Evolutionary conservation across 108 stramenopile genomes (phyloP), one percentile per base, ranked within the genome.

Genomic region (Pseudonitzschia multiseries): DNA sequence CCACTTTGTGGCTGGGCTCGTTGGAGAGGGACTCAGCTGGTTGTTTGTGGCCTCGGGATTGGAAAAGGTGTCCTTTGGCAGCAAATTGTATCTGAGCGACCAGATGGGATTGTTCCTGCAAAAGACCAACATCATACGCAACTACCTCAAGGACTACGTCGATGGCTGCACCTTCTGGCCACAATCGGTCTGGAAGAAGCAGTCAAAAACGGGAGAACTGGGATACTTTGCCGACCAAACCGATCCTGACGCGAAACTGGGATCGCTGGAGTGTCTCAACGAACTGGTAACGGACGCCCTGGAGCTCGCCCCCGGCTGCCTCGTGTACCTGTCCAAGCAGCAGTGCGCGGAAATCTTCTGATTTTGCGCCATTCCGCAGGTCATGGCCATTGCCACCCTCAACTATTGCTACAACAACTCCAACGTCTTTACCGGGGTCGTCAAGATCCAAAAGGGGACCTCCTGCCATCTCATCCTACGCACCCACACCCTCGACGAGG

Each of bases 351-450:
- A 98, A 69, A 83, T 99, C 26, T 98, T 99, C 74, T 86, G 94
- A 8, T 99, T 99, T 76, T 99, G 99, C 75, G 99, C 99, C 31
- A 98, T 99, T 68, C 99, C 99, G 20, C 98, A 99, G 74, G 97
- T 99, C 17, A 99, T 99, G 99, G 99, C 99, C n/a, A 98, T 99
- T 69, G 97, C 99, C 15, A 99, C 99, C 0, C 81, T 99, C 68
- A 96, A 94, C 54, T 95, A 97, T 73, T 89, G 94, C 67, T 98
- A 95, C 77, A 73, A 85, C 75, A 99, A 99, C 76, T 68, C 65
- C 9, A 74, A 98, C 68, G 97, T 99, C 24, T 99, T 99, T 75
- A 96, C 96, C 0, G 99, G 99, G 9, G 99, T 99, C 24, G 98
- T 99, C 21, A 99, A 99, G 74, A 96, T 96, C 53, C 84, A 92